Evolutionary conservation across 495 filamentous ascomycete species (phyloP).

Genomic region (Neurospora sp.): DNA sequence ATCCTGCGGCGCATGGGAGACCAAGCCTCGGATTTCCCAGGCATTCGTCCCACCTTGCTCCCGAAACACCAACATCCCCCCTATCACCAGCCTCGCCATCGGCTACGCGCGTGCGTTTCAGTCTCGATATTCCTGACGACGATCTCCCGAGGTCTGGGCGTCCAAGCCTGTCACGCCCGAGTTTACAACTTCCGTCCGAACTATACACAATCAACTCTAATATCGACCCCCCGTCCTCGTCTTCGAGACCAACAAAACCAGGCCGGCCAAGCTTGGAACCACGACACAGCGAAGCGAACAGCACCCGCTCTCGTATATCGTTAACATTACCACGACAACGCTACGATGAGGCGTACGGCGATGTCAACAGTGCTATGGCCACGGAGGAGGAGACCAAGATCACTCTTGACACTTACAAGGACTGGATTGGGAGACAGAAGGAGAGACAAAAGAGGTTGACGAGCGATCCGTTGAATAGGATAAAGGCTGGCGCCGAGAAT

Average conservation of each 20-base stretch:
- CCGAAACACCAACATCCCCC: background rate
- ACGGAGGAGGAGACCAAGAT: constrained; percentile 11
- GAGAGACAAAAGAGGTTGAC: constrained; percentile 11
- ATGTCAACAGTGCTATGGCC: constrained; percentile 5
- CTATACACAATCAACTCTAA: constrained; percentile 24
- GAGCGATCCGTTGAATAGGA: constrained; percentile 9
- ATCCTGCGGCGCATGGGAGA: background rate
- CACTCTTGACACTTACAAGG: constrained; percentile 10
- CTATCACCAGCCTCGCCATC: background rate
- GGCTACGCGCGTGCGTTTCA: background rate
- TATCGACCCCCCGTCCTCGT: constrained; percentile 1
- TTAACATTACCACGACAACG: constrained; percentile 18
- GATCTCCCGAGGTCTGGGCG: background rate
- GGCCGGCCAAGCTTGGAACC: background rate
- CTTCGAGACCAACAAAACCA: background rate
- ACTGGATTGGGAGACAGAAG: constrained; percentile 15
- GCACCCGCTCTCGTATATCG: constrained; percentile 10
- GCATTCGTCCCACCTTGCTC: background rate
- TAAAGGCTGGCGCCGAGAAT: background rate
- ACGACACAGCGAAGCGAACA: constrained; percentile 1
- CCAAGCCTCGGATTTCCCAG: background rate
- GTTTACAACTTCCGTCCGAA: constrained; percentile 4
- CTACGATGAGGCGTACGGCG: constrained; percentile 17
- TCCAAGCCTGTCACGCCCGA: background rate
- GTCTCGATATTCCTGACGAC: background rate